These are phyloP conservation scores for Ustilago sp. DNA, from an alignment of 1,284 basidiomycete genomes.

Conservation along the genomic window DNA sequence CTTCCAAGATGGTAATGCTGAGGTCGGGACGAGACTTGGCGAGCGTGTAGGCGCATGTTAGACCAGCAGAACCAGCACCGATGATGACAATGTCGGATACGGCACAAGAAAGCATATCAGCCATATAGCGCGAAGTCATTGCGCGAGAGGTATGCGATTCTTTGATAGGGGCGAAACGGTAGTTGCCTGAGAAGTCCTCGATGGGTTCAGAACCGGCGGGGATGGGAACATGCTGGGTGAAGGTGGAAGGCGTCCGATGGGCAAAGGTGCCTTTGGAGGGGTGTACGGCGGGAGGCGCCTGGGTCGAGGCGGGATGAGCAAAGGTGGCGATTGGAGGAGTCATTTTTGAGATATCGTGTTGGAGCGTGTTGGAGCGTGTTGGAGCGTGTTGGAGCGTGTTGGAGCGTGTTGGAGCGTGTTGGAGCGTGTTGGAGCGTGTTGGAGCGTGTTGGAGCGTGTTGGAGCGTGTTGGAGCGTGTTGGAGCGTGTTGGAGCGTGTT, in stretches of 20 bases:
- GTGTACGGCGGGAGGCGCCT: slow-evolving; percentile 7
- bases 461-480: too few species aligned
- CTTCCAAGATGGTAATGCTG: slow-evolving; percentile 84
- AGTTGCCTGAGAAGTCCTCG: slow-evolving; percentile 64
- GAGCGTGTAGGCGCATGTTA: slow-evolving; percentile 79
- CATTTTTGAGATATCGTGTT: slow-evolving; percentile 24
- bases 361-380: background rate
- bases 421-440: background rate
- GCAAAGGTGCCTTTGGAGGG: slow-evolving; percentile 40
- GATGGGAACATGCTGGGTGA: slow-evolving; percentile 57
- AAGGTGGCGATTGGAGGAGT: slow-evolving; percentile 60
- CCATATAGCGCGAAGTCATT: slow-evolving; percentile 64
- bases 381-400: background rate
- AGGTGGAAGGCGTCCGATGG: slow-evolving; percentile 13
- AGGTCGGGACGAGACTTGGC: slow-evolving; percentile 80
- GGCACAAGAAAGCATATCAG: slow-evolving; percentile 70
- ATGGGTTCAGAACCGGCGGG: slow-evolving; percentile 59
- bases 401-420: too few species aligned
- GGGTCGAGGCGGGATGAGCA: slow-evolving; percentile 10
- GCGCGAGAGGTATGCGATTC: slow-evolving; percentile 65
- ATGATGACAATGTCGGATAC: slow-evolving; percentile 84
- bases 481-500: too few species aligned
- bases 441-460: background rate
- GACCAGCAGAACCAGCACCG: slow-evolving; percentile 82
- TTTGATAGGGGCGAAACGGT: slow-evolving; percentile 65